These are phyloP conservation scores for Amylocarpus encephaloides DNA, from an alignment of 2,329 filamentous ascomycete genomes.

Conservation along the genomic window DNA sequence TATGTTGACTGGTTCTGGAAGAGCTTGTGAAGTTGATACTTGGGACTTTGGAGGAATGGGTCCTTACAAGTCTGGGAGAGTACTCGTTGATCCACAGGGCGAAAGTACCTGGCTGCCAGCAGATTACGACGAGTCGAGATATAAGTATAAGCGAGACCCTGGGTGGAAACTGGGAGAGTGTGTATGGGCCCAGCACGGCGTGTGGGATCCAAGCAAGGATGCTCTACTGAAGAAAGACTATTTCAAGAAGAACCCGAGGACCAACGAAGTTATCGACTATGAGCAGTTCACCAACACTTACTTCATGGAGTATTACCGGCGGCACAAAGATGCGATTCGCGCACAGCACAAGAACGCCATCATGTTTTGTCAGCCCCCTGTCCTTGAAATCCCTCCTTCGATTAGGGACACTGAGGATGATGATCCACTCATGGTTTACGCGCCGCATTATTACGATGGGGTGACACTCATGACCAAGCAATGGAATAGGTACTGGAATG, in stretches of 20 bases:
- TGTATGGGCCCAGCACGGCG: conserved; percentile 91
- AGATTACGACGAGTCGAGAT: conserved; percentile 79
- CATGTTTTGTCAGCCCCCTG: conserved; percentile 85
- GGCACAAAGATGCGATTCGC: conserved; percentile 69
- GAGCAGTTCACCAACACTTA: conserved; percentile 85
- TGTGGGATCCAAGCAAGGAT: conserved; percentile 82
- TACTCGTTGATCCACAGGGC: conserved; percentile 81
- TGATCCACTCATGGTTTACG: conserved; percentile 83
- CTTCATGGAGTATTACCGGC: conserved; percentile 80
- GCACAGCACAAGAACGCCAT: conserved; percentile 72
- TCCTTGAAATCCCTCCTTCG: conserved; percentile 81
- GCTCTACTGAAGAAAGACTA: conserved; percentile 77
- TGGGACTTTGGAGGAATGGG: conserved; percentile 94
- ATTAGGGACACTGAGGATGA: conserved; percentile 87
- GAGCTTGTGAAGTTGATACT: conserved; percentile 80
- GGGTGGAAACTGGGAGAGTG: conserved; percentile 92
- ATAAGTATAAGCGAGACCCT: conserved; percentile 83
- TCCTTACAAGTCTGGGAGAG: conserved; percentile 79
- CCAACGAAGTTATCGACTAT: conserved; percentile 69
- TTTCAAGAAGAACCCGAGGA: conserved; percentile 72
- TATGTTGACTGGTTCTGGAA: conserved; percentile 83
- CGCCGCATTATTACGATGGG: conserved; percentile 94
- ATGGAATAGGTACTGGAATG: conserved; percentile 96
- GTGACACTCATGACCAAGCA: conserved; percentile 97
- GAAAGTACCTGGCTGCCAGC: conserved; percentile 75